A percentile compares a stretch with the other conserved stretches of the same genome.
Conservation (phyloP, 2,329 filamentous ascomycete genomes). For the Chaetomium strumarium region DNA sequence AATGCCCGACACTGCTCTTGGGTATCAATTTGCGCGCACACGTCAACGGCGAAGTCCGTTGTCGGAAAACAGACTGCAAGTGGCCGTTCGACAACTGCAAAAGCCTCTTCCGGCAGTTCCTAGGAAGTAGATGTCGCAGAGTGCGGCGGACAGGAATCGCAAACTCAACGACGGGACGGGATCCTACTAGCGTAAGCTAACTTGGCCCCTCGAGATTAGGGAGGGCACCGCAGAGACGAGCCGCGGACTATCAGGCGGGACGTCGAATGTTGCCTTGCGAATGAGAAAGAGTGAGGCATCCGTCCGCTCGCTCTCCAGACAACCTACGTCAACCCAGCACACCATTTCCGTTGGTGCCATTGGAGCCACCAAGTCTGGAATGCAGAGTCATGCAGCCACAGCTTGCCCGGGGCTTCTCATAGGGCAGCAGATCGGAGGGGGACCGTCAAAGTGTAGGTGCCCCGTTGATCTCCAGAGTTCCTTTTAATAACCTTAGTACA, state of each 20-base stretch:
- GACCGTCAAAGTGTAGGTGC: conserved; percentile 7
- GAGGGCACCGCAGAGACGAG: conserved; percentile 5
- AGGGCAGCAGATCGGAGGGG: conserved; percentile 23
- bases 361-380: conserved; percentile 23
- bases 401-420: conserved; percentile 19
- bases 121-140: background rate
- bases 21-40: conserved; percentile 22
- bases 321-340: conserved; percentile 11
- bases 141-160: conserved; percentile 2
- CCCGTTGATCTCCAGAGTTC: too few species aligned
- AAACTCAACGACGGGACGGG: too few species aligned
- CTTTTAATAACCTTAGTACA: too few species aligned
- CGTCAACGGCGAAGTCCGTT: conserved; percentile 7
- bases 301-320: background rate
- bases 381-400: conserved; percentile 26
- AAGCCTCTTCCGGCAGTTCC: background rate
- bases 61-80: conserved; percentile 6
- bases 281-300: conserved; percentile 11
- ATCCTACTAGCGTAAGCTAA: background rate
- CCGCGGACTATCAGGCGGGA: conserved; percentile 12
- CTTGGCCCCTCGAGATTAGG: conserved; percentile 9
- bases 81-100: background rate
- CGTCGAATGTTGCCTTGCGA: conserved; percentile 16
- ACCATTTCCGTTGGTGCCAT: conserved; percentile 15
- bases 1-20: conserved; percentile 26